These are phyloP conservation scores for Zygoascus sp. DNA, from an alignment of 1,139 yeast species.

Conservation along the genomic window DNA sequence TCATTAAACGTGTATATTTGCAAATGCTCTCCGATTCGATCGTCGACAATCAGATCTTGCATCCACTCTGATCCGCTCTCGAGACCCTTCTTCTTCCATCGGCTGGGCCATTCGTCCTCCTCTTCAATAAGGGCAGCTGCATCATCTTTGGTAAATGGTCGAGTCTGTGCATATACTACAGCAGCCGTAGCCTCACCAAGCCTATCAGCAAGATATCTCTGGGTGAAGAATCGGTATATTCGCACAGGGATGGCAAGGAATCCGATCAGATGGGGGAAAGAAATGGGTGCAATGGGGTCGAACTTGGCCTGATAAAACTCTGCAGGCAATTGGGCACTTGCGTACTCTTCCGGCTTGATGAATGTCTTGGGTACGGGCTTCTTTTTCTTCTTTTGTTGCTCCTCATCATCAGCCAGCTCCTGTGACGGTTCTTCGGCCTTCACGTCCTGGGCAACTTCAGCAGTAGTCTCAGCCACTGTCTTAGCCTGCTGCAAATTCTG, in stretches of 20 bases:
- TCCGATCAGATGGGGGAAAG: constrained; percentile 74
- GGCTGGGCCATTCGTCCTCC: constrained; percentile 85
- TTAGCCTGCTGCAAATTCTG: constrained; percentile 3
- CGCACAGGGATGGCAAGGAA: constrained; percentile 72
- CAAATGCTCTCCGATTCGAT: constrained; percentile 55
- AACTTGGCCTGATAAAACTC: constrained; percentile 44
- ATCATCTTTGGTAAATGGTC: constrained; percentile 57
- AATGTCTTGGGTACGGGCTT: constrained; percentile 59
- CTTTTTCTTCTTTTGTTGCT: constrained; percentile 36
- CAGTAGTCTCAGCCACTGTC: neutral
- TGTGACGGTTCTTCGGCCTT: constrained; percentile 10
- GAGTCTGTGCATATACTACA: constrained; percentile 50
- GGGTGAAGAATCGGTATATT: constrained; percentile 72
- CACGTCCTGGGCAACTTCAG: constrained; percentile 2
- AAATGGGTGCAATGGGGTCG: constrained; percentile 65
- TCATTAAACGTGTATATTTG: constrained; percentile 44
- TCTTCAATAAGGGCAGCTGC: constrained; percentile 57
- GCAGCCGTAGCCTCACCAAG: constrained; percentile 59
- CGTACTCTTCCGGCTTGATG: constrained; percentile 54
- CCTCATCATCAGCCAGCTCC: constrained; percentile 26
- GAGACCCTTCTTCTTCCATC: constrained; percentile 72
- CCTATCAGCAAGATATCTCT: constrained; percentile 65
- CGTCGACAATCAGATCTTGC: constrained; percentile 66
- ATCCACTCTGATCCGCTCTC: constrained; percentile 85
- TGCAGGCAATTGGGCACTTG: constrained; percentile 52